These are phyloP conservation scores for Boletus rubropictus DNA, from an alignment of 768 basidiomycete genomes.

Conservation along the genomic window DNA sequence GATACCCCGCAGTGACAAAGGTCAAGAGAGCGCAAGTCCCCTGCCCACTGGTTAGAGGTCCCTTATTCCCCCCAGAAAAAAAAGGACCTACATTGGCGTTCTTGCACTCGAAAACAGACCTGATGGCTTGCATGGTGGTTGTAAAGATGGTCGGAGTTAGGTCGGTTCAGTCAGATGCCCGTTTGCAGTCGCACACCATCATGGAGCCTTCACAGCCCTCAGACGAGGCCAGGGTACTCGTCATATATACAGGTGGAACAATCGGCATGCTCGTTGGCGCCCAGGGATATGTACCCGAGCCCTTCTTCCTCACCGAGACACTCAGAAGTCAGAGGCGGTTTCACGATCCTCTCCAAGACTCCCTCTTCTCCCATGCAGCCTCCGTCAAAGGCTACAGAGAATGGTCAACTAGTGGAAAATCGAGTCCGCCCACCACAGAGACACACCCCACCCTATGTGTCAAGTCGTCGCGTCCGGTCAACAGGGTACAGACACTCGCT, in stretches of 20 bases:
- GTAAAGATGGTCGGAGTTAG: slow-evolving; percentile 3
- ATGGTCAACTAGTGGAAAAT: slow-evolving; percentile 65
- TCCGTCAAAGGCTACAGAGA: slow-evolving; percentile 76
- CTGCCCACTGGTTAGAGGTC: slow-evolving; percentile 12
- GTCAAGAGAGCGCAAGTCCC: slow-evolving; percentile 63
- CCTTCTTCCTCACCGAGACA: slow-evolving; percentile 81
- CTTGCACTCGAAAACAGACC: slow-evolving; percentile 24
- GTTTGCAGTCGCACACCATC: background rate
- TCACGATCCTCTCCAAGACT: slow-evolving; percentile 85
- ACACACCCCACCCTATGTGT: slow-evolving; percentile 42
- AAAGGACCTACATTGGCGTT: slow-evolving; percentile 12
- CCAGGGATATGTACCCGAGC: slow-evolving; percentile 79
- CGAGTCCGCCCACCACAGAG: slow-evolving; percentile 37
- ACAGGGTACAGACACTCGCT: slow-evolving; percentile 36
- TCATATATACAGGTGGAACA: slow-evolving; percentile 87
- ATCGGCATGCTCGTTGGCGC: slow-evolving; percentile 82
- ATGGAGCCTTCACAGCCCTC: slow-evolving; percentile 50
- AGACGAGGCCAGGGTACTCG: slow-evolving; percentile 75
- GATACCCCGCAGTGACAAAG: slow-evolving; percentile 94
- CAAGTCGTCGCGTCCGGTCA: slow-evolving; percentile 66
- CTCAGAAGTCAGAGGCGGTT: slow-evolving; percentile 80
- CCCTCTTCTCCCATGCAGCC: slow-evolving; percentile 73
- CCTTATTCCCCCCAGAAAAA: background rate
- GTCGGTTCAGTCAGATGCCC: background rate
- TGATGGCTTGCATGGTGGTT: slow-evolving; percentile 26